Evolutionary conservation across 1,139 yeast species (phyloP), one percentile per base, ranked within the genome.

Genomic region (Geotrichum restrictum): DNA sequence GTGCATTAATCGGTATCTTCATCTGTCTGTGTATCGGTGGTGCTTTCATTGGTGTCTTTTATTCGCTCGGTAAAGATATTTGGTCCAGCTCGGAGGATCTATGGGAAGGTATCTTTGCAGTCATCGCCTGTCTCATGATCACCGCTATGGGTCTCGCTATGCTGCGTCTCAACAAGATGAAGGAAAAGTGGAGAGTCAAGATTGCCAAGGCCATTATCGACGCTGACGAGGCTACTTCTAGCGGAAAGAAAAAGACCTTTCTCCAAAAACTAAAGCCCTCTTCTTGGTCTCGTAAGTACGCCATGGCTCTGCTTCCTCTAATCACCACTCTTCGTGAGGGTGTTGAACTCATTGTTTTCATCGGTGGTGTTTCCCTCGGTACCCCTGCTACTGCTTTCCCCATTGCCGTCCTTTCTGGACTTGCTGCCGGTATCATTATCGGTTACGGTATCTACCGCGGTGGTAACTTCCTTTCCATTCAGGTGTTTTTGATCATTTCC

Each of bases 81-180:
- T 91, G 97, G 97, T 72, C 88, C 16, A 68, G 74, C 43, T 82
- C 95, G 48, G 98, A 91, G 69, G 96, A 91, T 67, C 77, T 89
- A 56, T 91, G 96, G 88, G 98, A 91, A 74, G 97, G 96, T 66
- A 77, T 85, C 36, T 82, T 91, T 64, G 84, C 89, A 67, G 73
- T 89, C 33, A 77, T 91, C 62, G 97, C 98, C 1, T 79, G 94
- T 0, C 74, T 86, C 22, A 79, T 91, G 67, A 91, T 91, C 58
- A 82, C 96, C 2, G 63, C 82, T 47, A 89, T 91, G 97, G 97
- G 98, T 50, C 73, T 91, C 61, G 94, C 95, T 64, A 86, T 91
- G 85, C 78, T 91, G 63, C 79, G 96, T 67, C 78, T 91, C 66
- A 88, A 91, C 69, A 91, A 89, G 73, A 79, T 91, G 82, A 83